phyloP scores from a whole-genome alignment of 2,329 filamentous ascomycete species.

The Fusarium transvaalense region DNA sequence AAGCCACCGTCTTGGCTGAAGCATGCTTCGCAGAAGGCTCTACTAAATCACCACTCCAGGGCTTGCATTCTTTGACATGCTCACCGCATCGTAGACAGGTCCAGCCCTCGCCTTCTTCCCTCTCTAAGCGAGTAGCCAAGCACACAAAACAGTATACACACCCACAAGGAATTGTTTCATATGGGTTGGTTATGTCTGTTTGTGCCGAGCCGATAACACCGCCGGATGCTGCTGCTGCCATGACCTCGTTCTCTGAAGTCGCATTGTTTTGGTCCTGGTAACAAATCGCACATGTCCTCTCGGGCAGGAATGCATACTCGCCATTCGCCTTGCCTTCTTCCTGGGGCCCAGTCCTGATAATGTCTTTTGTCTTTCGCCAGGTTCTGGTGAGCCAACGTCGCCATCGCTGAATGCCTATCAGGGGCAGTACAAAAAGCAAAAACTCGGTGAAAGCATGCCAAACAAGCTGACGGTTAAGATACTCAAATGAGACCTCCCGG shows the following conservation, averaged over 20 bases:
- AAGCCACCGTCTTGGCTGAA: conserved; percentile 70
- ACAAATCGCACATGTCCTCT: conserved; percentile 96
- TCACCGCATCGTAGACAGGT: conserved; percentile 90
- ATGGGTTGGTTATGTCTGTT: conserved; percentile 96
- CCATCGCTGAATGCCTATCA: conserved; percentile 96
- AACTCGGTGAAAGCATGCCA: conserved; percentile 99
- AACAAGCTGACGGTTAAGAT: conserved; percentile 95
- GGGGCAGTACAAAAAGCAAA: conserved; percentile 92
- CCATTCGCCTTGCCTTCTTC: conserved; percentile 70
- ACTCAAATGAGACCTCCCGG: conserved; percentile 96
- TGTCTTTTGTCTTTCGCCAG: conserved; percentile 83
- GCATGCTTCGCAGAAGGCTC: conserved; percentile 63
- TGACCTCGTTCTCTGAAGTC: conserved; percentile 79
- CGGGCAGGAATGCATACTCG: conserved; percentile 86
- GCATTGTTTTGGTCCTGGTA: conserved; percentile 89
- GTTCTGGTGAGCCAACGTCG: conserved; percentile 86
- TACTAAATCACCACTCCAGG: conserved; percentile 92
- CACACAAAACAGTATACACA: conserved; percentile 98
- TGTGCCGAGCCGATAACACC: conserved; percentile 89
- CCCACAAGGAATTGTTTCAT: conserved; percentile 88
- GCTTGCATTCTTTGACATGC: conserved; percentile 84
- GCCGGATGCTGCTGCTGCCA: conserved; percentile 76
- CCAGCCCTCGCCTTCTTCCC: conserved; percentile 96
- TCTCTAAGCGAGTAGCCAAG: conserved; percentile 87
- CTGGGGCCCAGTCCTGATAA: conserved; percentile 64